Percentiles rank a stretch among this genome's conserved stretches.
These are phyloP conservation scores for Aspergillus haitiensis DNA, from an alignment of 495 filamentous ascomycete species.

Conservation along the genomic window DNA sequence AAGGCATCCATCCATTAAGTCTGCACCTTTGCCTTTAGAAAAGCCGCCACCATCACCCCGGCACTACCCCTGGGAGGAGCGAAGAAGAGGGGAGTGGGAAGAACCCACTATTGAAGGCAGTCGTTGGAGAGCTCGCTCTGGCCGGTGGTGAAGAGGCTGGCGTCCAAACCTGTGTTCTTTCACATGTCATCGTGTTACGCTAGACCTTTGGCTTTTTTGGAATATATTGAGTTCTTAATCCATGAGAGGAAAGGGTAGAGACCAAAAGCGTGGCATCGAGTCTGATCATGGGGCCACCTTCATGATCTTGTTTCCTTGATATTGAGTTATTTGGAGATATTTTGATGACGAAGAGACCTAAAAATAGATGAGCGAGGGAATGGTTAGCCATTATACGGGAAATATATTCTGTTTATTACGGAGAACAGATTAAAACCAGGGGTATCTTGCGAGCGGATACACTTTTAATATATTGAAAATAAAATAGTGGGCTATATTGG, in stretches of 20 bases:
- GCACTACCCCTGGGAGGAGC: constrained; percentile 23
- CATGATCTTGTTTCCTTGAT: too few relatives aligned
- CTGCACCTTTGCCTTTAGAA: constrained; percentile 11
- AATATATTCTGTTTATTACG: too few relatives aligned
- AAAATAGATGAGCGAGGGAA: not conserved
- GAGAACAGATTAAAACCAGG: not conserved
- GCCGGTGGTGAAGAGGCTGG: constrained; percentile 18
- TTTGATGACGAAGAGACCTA: not conserved
- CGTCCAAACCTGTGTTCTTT: not conserved
- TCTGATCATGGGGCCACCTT: not conserved
- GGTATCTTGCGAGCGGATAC: not conserved
- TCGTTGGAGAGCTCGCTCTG: constrained; percentile 18
- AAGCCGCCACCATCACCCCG: constrained; percentile 9
- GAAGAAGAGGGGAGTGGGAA: constrained; percentile 26
- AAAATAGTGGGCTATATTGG: too few relatives aligned
- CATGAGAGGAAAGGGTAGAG: not conserved
- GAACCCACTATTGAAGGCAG: constrained; percentile 18
- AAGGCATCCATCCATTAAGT: constrained; percentile 10
- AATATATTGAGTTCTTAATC: constrained; percentile 24
- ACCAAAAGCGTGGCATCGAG: not conserved
- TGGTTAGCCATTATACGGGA: not conserved
- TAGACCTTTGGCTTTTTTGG: constrained; percentile 25
- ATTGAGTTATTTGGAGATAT: not conserved
- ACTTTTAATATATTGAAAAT: too few relatives aligned
- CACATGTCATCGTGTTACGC: not conserved